These are phyloP conservation scores for Pelagophyceae sp. DNA, from an alignment of 352 stramenopile species.

Conservation along the genomic window DNA sequence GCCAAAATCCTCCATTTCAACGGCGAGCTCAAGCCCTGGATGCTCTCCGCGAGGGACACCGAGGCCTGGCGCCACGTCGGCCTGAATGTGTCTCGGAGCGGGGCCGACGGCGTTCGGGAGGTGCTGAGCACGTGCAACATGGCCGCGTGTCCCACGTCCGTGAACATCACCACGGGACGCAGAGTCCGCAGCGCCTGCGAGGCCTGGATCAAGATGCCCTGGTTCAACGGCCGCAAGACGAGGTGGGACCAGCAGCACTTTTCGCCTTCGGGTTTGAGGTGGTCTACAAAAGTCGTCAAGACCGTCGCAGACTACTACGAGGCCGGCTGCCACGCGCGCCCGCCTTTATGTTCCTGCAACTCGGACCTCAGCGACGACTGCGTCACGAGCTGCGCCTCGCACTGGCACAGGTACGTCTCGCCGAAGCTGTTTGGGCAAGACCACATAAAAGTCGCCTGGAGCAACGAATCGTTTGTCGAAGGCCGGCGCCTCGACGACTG, in stretches of 20 bases:
- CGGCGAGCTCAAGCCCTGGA: slow-evolving; percentile 21
- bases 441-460: too few species aligned
- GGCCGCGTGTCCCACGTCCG: background rate
- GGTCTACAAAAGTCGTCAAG: background rate
- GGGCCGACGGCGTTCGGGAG: background rate
- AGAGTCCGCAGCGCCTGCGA: slow-evolving; percentile 6
- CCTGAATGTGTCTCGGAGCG: background rate
- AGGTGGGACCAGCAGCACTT: slow-evolving; percentile 18
- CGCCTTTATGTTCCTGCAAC: slow-evolving; percentile 2
- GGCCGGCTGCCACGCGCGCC: background rate
- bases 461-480: too few species aligned
- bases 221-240: background rate
- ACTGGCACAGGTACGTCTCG: slow-evolving; percentile 11
- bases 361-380: slow-evolving; percentile 8
- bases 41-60: background rate
- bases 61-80: background rate
- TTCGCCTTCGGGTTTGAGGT: background rate
- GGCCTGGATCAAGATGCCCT: background rate
- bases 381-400: slow-evolving; percentile 11
- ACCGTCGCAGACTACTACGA: slow-evolving; percentile 9
- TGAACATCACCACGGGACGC: slow-evolving; percentile 10
- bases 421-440: too few species aligned
- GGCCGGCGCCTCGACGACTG: too few species aligned
- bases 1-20: slow-evolving; percentile 23
- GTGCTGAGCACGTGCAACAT: background rate